Evolutionary conservation across 1,139 yeast species (phyloP).

Genomic region (Sugiyamaella paludigena): DNA sequence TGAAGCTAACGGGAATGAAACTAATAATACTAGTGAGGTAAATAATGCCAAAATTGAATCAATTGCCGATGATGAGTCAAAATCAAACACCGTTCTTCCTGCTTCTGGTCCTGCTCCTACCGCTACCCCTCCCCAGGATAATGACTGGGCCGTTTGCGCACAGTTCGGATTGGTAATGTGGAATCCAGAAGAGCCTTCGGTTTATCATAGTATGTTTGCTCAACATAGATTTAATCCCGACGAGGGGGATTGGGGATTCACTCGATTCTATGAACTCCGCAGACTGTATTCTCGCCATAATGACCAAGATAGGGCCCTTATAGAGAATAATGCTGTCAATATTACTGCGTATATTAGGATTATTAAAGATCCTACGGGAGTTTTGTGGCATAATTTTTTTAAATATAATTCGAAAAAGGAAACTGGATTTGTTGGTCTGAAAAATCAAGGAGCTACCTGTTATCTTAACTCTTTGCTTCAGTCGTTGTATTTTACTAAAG

Average conservation of each 20-base stretch:
- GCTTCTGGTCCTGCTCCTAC: not conserved
- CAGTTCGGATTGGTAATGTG: constrained; percentile 86
- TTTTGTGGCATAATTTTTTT: constrained; percentile 82
- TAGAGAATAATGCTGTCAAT: constrained; percentile 59
- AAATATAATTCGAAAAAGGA: constrained; percentile 84
- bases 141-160: constrained; percentile 81
- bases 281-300: constrained; percentile 40
- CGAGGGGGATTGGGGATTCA: constrained; percentile 96
- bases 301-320: constrained; percentile 42
- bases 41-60: not conserved
- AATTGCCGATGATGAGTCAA: not conserved
- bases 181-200: constrained; percentile 69
- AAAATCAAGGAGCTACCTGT: constrained; percentile 97
- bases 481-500: constrained; percentile 81
- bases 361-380: constrained; percentile 88
- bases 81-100: not conserved
- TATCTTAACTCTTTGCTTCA: constrained; percentile 88
- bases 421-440: constrained; percentile 90
- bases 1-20: not conserved
- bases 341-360: constrained; percentile 75
- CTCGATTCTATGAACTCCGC: constrained; percentile 64
- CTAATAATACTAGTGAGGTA: not conserved
- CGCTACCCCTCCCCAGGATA: constrained; percentile 34
- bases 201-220: constrained; percentile 62
- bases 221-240: constrained; percentile 71